Evolutionary conservation across 2,329 filamentous ascomycete species (phyloP).

Genomic region (Neurospora sp.): DNA sequence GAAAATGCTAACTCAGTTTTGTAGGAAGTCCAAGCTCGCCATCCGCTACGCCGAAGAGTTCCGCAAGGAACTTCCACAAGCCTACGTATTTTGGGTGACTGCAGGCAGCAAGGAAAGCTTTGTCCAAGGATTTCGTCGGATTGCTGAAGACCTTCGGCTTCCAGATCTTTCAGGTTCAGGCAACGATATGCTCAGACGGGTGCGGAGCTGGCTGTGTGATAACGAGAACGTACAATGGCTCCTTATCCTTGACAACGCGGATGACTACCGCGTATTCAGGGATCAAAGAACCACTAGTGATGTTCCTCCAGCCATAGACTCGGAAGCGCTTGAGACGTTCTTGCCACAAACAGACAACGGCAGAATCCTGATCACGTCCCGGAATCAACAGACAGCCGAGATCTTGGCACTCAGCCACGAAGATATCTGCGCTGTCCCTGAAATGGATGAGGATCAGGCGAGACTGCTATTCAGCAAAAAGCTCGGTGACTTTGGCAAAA

Average conservation of each 20-base stretch:
- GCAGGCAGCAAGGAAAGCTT: not conserved
- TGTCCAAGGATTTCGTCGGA: not conserved
- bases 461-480: not conserved
- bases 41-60: not conserved
- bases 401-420: not conserved
- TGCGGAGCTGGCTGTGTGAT: not conserved
- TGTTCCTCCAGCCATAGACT: not conserved
- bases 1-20: too few species aligned
- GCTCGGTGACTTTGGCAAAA: not conserved
- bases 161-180: not conserved
- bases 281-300: not conserved
- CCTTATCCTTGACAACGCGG: not conserved
- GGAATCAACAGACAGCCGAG: not conserved
- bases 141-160: not conserved
- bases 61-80: not conserved
- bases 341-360: not conserved
- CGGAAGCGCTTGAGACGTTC: not conserved
- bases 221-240: not conserved
- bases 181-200: not conserved
- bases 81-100: not conserved
- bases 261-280: not conserved
- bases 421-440: too few species aligned
- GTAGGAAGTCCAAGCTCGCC: not conserved
- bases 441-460: not conserved
- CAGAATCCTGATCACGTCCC: not conserved